Evolutionary conservation across 2,329 filamentous ascomycete genomes (phyloP).

Genomic region (Neospermospora avenae): DNA sequence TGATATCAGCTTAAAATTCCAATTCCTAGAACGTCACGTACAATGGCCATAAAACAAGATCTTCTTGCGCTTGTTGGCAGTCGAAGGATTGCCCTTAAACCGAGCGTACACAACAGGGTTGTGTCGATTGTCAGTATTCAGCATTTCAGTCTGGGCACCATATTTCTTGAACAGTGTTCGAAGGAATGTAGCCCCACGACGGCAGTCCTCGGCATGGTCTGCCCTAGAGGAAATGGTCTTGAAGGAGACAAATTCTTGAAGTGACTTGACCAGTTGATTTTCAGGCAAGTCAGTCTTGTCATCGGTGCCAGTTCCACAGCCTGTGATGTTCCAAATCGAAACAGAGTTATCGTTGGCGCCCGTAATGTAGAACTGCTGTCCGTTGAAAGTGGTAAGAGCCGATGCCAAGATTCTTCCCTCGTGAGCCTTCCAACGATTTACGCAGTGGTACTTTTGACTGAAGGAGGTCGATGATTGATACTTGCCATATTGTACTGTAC

Average conservation of each 20-base stretch:
- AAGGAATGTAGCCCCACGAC: conserved; percentile 86
- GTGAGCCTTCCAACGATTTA: conserved; percentile 78
- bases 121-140: conserved; percentile 72
- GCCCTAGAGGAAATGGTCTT: conserved; percentile 86
- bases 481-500: conserved; percentile 60
- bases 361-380: conserved; percentile 83
- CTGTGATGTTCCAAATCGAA: conserved; percentile 76
- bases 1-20: conserved; percentile 2
- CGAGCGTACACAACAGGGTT: conserved; percentile 94
- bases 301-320: conserved; percentile 32
- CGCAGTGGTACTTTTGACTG: conserved; percentile 78
- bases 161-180: conserved; percentile 89
- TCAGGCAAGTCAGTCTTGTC: conserved; percentile 36
- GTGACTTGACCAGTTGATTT: conserved; percentile 63
- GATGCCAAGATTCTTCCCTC: conserved; percentile 85
- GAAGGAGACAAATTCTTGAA: conserved; percentile 85
- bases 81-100: conserved; percentile 72
- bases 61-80: conserved; percentile 68
- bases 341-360: conserved; percentile 90
- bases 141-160: conserved; percentile 83
- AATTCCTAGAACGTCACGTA: conserved; percentile 12
- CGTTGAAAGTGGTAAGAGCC: conserved; percentile 65
- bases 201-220: conserved; percentile 87
- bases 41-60: conserved; percentile 95
- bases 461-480: conserved; percentile 49